Evolutionary conservation across 225 moss, liverwort and hornwort genomes (phyloP).

Genomic region (Polytrichum commune): DNA sequence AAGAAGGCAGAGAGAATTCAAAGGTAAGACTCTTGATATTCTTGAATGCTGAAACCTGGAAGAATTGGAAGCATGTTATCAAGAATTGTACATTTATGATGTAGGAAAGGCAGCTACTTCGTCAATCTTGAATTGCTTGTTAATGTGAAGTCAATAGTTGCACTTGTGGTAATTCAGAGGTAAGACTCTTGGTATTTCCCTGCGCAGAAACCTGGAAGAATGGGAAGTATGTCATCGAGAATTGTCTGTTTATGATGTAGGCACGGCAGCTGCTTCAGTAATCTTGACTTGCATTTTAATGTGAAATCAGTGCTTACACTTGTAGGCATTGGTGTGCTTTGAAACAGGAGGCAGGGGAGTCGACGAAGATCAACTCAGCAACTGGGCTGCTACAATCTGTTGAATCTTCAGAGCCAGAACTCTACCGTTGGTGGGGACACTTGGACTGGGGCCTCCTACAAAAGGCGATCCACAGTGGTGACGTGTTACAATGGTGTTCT

Average conservation of each 20-base stretch:
- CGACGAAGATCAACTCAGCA: background rate
- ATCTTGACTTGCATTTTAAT: background rate
- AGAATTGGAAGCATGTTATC: too few species aligned
- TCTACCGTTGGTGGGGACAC: conserved; percentile 1
- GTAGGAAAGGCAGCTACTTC: background rate
- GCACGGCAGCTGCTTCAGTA: background rate
- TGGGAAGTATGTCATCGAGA: too few species aligned
- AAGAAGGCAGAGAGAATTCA: too few species aligned
- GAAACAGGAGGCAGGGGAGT: background rate
- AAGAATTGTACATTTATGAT: too few species aligned
- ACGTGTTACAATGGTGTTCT: conserved; percentile 1
- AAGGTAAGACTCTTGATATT: too few species aligned
- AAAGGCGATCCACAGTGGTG: background rate
- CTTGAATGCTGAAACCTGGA: too few species aligned
- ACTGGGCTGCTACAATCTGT: background rate
- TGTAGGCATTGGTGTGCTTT: background rate
- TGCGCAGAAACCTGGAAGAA: background rate
- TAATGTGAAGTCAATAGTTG: too few species aligned
- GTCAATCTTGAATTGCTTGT: background rate
- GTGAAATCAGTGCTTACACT: background rate
- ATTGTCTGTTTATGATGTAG: too few species aligned
- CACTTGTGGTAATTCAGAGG: too few species aligned
- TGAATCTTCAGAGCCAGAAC: background rate
- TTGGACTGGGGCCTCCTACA: background rate
- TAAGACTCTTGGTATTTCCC: too few species aligned